phyloP scores from a whole-genome alignment of 2,329 filamentous ascomycete species.

The Arthroderma sp. region DNA sequence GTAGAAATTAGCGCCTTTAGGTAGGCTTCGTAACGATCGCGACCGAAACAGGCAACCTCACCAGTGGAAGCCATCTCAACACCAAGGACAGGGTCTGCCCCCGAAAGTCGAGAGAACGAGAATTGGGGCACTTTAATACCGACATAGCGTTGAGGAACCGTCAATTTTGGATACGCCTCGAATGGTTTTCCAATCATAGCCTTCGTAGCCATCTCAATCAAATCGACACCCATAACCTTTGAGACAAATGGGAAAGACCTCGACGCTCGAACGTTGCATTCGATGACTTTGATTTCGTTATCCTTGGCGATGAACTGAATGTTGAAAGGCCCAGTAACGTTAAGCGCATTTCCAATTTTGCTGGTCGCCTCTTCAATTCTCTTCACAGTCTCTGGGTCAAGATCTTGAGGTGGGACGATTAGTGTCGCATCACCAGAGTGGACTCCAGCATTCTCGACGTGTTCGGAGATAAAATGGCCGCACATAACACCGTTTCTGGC shows the following conservation, averaged over 20 bases:
- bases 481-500: constrained; percentile 80
- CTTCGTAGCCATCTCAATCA: constrained; percentile 98
- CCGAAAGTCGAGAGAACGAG: constrained; percentile 93
- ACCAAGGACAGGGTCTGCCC: constrained; percentile 88
- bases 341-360: constrained; percentile 88
- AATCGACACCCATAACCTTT: constrained; percentile 94
- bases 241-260: constrained; percentile 96
- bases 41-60: constrained; percentile 92
- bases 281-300: constrained; percentile 99
- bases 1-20: constrained; percentile 92
- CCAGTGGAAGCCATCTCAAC: constrained; percentile 99
- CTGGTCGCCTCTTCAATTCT: constrained; percentile 89
- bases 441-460: constrained; percentile 96
- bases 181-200: constrained; percentile 83
- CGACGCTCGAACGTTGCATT: constrained; percentile 94
- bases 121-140: constrained; percentile 98
- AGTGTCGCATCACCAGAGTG: constrained; percentile 96
- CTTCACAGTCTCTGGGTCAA: constrained; percentile 75
- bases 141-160: constrained; percentile 68
- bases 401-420: constrained; percentile 86
- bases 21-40: constrained; percentile 94
- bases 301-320: constrained; percentile 99
- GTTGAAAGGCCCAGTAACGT: constrained; percentile 94
- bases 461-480: constrained; percentile 95
- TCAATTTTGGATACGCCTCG: constrained; percentile 64